Base-by-base conservation (phyloP, 2,329 filamentous ascomycete genomes). In the Fusarium sp. region DNA sequence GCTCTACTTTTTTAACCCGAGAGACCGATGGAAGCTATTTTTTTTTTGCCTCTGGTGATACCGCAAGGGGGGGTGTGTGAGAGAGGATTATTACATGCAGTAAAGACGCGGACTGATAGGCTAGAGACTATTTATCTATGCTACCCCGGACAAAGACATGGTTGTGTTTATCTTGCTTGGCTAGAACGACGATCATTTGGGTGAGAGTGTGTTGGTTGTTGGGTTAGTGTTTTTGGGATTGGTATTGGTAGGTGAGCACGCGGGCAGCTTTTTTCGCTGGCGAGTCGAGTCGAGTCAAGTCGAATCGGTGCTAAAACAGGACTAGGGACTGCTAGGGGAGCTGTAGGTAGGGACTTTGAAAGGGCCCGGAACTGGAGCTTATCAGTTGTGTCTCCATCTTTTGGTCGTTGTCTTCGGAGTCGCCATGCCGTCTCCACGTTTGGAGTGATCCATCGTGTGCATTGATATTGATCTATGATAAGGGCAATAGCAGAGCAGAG, bases 1-100 rank as follows among this genome's bases (percentile, higher is more conserved):
- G 23, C 44, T 63, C 24, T 60, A 63, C 60, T 63, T 63, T 62
- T 63, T 57, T 45, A 63, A 56, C 32, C 60, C 60, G 43, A 56
- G 46, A 12, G 56, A 26, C 43, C 51, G 30, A 58, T n/a, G 20
- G 32, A 56, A 36, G 6, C 39, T n/a, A 12, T 42, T 23, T 32
- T 49, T 50, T 58, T 58, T 60, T 58, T 58, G 44, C 56, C 45
- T 56, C 39, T 6, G 15, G 39, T 34, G 17, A 24, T 15, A 44
- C 36, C n/a, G 24, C 10, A 26, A 14, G 23, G 50, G 24, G 53
- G 53, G 53, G 52, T 26, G 47, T 39, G 38, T 39, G 12, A 17
- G 46, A 23, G 15, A 7, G 17, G 32, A 34, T 34, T 17, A 34
- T 34, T 34, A 36, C 34, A 36, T 32, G 9, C 26, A 15, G 17